These are phyloP conservation scores for Geranium brycei DNA, from an alignment of 345 rosid genomes.

Conservation along the genomic window DNA sequence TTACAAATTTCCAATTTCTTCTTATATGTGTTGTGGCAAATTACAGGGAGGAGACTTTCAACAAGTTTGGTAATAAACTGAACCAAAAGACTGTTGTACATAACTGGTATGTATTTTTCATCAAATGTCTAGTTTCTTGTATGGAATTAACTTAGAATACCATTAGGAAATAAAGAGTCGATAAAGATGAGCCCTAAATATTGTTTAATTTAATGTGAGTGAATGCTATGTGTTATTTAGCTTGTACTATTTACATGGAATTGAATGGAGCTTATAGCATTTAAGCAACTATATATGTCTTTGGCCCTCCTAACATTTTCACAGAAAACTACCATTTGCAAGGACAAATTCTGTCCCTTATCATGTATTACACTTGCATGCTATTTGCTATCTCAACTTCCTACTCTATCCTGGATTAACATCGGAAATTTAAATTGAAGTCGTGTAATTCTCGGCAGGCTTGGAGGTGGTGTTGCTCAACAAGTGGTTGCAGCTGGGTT, in stretches of 20 bases:
- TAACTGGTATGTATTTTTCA: constrained; percentile 36
- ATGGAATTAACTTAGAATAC: background rate
- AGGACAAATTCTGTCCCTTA: too few relatives aligned
- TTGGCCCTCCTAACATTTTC: too few relatives aligned
- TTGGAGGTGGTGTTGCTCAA: constrained; percentile 51
- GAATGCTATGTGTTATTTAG: too few relatives aligned
- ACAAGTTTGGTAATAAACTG: constrained; percentile 44
- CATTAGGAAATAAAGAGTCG: background rate
- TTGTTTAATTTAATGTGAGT: background rate
- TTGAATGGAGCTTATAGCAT: too few relatives aligned
- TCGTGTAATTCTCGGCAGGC: constrained; percentile 24
- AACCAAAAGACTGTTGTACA: constrained; percentile 52
- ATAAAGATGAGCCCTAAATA: too few relatives aligned
- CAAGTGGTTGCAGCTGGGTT: constrained; percentile 46
- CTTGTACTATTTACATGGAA: too few relatives aligned
- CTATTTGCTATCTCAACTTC: too few relatives aligned
- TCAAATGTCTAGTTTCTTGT: background rate
- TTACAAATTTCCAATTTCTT: constrained; percentile 1
- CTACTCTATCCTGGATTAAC: too few relatives aligned
- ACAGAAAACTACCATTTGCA: too few relatives aligned
- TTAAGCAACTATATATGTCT: too few relatives aligned
- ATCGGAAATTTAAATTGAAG: too few relatives aligned
- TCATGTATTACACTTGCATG: too few relatives aligned
- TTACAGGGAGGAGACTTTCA: constrained; percentile 80
- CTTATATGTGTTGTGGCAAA: constrained; percentile 3